Percentiles rank a stretch among this genome's conserved stretches.
Evolutionary conservation across 116 monocot genomes (phyloP).

Genomic region (Posidonia oceanica): DNA sequence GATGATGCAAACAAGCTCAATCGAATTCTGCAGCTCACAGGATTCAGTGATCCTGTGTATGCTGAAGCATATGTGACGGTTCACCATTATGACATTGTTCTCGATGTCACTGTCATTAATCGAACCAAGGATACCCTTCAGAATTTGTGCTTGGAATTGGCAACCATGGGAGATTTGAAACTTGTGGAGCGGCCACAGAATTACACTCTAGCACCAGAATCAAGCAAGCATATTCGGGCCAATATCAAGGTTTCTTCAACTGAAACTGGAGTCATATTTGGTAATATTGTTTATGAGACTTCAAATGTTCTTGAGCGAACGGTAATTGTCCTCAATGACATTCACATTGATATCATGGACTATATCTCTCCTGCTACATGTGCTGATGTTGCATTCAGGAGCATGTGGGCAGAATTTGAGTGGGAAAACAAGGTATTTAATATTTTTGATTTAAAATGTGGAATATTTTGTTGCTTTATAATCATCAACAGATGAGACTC

Average conservation of each 20-base stretch:
- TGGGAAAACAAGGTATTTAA: constrained; percentile 91
- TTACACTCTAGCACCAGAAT: constrained; percentile 82
- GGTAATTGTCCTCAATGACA: constrained; percentile 83
- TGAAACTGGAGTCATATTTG: constrained; percentile 91
- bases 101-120: constrained; percentile 90
- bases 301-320: constrained; percentile 76
- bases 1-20: constrained; percentile 82
- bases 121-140: constrained; percentile 90
- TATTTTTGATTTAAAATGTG: background rate
- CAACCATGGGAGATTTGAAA: constrained; percentile 92
- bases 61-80: constrained; percentile 92
- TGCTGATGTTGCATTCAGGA: constrained; percentile 74
- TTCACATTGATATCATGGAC: constrained; percentile 94
- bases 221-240: constrained; percentile 72
- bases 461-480: background rate
- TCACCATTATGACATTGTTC: constrained; percentile 91
- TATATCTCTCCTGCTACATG: constrained; percentile 90
- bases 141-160: constrained; percentile 80
- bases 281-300: constrained; percentile 91
- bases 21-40: constrained; percentile 81
- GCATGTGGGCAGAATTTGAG: constrained; percentile 98
- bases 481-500: no score
- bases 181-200: constrained; percentile 93
- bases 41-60: constrained; percentile 95
- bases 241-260: constrained; percentile 95